Evolutionary conservation across 495 filamentous ascomycete genomes (phyloP), one percentile per base, ranked within the genome.

Genomic region (Penicillium daleae): DNA sequence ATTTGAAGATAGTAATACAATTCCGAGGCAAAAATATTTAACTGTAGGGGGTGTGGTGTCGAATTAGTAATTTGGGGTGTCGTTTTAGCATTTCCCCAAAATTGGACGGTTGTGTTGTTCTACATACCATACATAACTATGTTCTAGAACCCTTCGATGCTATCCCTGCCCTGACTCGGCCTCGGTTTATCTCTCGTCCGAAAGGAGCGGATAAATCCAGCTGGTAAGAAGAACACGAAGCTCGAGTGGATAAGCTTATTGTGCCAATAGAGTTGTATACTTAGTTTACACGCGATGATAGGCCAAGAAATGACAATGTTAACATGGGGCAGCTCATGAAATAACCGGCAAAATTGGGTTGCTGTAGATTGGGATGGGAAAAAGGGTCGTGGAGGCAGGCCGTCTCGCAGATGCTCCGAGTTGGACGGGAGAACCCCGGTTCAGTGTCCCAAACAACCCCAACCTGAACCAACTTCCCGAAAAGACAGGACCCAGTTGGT

Each of bases 181-280:
- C 26, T 59, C 51, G 51, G 51, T 54, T 33, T 33, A 22, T 22
- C 27, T 51, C 57, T 59, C 57, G 57, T 17, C 44, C 57, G 57
- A 59, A 22, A 57, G 27, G 12, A 22, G 13, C 57, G 57, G 42
- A 15, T 59, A 59, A 59, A 59, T 46, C 1, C 33, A 3, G 15
- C 29, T 21, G 57, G 57, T 49, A 59, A 59, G 32, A 39, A 37
- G 12, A 6, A 21, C 19, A 33, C 21, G 31, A 21, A 35, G 42
- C 39, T 27, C 44, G 19, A 50, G 56, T 50, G 56, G 56, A 59
- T 59, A 49, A 49, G 42, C 44, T 59, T 59, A 39, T 48, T 59
- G 39, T 37, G 44, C 51, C 51, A 32, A 12, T n/a, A 27, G 46
- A 29, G 10, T 21, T n/a, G n/a, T n/a, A n/a, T n/a, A n/a, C n/a